Evolutionary conservation across 192 early-diverging fungal genomes (phyloP).

Genomic region (Coemansia aciculifera): DNA sequence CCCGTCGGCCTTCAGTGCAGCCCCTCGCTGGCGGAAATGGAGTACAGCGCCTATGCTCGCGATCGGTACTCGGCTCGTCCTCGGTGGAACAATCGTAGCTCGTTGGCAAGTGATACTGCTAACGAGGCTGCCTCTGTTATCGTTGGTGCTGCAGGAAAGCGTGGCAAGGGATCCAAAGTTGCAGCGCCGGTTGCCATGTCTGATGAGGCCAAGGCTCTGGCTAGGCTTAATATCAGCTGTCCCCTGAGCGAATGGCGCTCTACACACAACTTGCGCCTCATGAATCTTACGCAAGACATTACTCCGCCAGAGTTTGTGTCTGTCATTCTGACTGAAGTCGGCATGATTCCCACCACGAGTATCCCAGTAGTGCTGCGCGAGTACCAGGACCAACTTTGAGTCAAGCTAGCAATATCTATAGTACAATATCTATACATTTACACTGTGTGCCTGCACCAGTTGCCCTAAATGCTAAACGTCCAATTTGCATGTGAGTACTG

Average conservation of each 20-base stretch:
- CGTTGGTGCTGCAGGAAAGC: constrained; percentile 7
- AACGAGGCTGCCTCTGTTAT: constrained; percentile 2
- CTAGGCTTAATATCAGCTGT: constrained; percentile 20
- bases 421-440: neutral
- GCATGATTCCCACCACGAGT: constrained; percentile 86
- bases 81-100: constrained; percentile 48
- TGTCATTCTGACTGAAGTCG: constrained; percentile 88
- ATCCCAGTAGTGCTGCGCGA: constrained; percentile 72
- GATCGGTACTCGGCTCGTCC: constrained; percentile 54
- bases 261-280: constrained; percentile 71
- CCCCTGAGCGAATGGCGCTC: constrained; percentile 74
- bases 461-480: constrained; percentile 15
- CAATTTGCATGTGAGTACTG: constrained; percentile 37
- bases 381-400: constrained; percentile 49
- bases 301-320: constrained; percentile 93
- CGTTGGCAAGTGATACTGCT: constrained; percentile 6
- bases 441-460: neutral
- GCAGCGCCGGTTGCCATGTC: constrained; percentile 21
- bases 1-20: constrained; percentile 42
- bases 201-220: constrained; percentile 28
- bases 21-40: constrained; percentile 40
- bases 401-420: neutral
- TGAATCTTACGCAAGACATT: constrained; percentile 93
- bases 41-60: constrained; percentile 55
- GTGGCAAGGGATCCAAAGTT: constrained; percentile 26